phyloP scores from a whole-genome alignment of 2,329 filamentous ascomycete genomes.

The Dactylellina parvicollis region DNA sequence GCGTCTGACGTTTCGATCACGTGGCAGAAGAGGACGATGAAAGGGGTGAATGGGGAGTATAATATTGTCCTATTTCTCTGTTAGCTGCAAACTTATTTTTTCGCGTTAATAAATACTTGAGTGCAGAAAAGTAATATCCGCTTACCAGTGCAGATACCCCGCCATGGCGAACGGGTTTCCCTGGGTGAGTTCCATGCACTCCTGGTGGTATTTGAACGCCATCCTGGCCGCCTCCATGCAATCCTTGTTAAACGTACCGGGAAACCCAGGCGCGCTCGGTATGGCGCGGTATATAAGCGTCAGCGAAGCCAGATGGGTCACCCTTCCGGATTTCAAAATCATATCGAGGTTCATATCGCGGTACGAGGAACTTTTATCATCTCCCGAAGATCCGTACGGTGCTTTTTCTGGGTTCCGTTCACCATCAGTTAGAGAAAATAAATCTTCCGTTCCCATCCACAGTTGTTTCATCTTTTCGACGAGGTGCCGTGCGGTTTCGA shows the following conservation, averaged over 20 bases:
- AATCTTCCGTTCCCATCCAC: slow-evolving; percentile 29
- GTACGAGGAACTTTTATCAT: not conserved
- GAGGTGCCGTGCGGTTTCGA: slow-evolving; percentile 57
- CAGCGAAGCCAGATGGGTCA: slow-evolving; percentile 56
- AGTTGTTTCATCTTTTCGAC: slow-evolving; percentile 50
- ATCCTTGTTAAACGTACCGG: slow-evolving; percentile 55
- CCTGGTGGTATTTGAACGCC: slow-evolving; percentile 55
- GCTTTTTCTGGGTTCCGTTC: not conserved
- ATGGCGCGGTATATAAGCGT: slow-evolving; percentile 58
- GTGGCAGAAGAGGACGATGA: slow-evolving; percentile 58
- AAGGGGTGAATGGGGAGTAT: slow-evolving; percentile 58
- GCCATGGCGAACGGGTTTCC: slow-evolving; percentile 22
- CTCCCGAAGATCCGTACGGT: not conserved
- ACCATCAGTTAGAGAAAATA: not conserved
- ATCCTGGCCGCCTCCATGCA: slow-evolving; percentile 56
- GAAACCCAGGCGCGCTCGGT: slow-evolving; percentile 40
- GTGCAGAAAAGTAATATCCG: no score
- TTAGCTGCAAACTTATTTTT: not conserved
- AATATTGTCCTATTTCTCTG: slow-evolving; percentile 30
- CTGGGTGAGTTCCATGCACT: slow-evolving; percentile 46
- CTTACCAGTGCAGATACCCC: slow-evolving; percentile 50
- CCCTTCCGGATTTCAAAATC: slow-evolving; percentile 50
- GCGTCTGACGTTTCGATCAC: slow-evolving; percentile 65
- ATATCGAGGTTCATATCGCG: slow-evolving; percentile 49
- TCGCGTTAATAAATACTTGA: no score